Base-by-base conservation (phyloP, 169 alveolate genomes). In the Neospora caninum region DNA sequence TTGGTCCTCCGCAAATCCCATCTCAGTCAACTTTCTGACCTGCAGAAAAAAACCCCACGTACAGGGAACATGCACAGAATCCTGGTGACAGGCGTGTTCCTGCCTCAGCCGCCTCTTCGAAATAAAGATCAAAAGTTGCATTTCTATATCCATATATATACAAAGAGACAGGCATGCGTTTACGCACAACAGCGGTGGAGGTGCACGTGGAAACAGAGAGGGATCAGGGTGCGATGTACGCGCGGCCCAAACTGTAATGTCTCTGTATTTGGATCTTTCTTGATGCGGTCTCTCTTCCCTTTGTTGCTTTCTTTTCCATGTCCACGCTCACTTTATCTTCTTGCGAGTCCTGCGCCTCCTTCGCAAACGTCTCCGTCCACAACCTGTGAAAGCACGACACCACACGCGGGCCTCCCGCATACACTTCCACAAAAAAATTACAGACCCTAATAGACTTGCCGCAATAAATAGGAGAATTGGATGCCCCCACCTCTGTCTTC, bases 281-380 rank as follows among this genome's bases (percentile, higher is more conserved):
- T 4, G 13, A 13, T 49, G 22, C 13, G 58, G 58, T 49, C 22
- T 27, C n/a, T 64, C 73, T 29, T 64, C n/a, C 31, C 73, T 22
- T 22, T 1, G 4, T 27, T 22, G 31, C 73, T 22, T 64, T 64
- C 4, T 64, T 64, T 64, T 64, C 20, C n/a, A 27, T 7, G 4
- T 64, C 73, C 73, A 1, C n/a, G 4, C 73, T 64, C 16, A 93
- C 95, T 49, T 93, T 93, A 9, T 87, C 92, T 58, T 88, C 93
- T 10, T 88, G 58, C 58, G 95, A 67, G 1, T 87, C 95, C 38
- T 34, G 67, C 16, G 54, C 58, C 29, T 73, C 34, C 82, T n/a
- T 78, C 38, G 96, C 92, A n/a, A 91, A 49, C 58, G 96, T 42
- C 39, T 94, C 88, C 69, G 95, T 93, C 95, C 95, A 93, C 39